Conservation (phyloP, 2,329 filamentous ascomycete species). For the Dryadomyces quercivorus region DNA sequence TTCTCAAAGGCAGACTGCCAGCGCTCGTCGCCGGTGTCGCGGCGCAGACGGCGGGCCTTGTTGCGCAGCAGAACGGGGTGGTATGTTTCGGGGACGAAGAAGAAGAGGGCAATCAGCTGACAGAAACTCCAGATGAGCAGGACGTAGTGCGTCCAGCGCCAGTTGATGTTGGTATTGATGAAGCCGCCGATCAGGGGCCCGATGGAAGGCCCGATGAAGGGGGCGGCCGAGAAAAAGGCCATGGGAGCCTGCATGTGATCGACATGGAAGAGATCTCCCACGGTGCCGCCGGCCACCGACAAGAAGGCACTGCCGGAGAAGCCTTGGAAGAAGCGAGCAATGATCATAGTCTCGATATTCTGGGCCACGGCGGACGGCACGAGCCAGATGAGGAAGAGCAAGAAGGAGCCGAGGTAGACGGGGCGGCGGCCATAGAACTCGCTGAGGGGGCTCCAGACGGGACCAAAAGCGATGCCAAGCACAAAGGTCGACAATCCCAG, state of each 20-base stretch:
- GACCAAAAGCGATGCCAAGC: slow-evolving; percentile 55
- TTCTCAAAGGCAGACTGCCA: slow-evolving; percentile 72
- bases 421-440: slow-evolving; percentile 75
- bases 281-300: slow-evolving; percentile 71
- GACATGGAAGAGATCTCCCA: slow-evolving; percentile 64
- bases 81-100: slow-evolving; percentile 82
- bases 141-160: slow-evolving; percentile 78
- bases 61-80: slow-evolving; percentile 59
- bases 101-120: slow-evolving; percentile 49
- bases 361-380: slow-evolving; percentile 70
- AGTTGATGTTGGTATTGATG: slow-evolving; percentile 63
- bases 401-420: slow-evolving; percentile 66
- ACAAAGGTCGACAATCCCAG: slow-evolving; percentile 77
- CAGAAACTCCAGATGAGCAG: slow-evolving; percentile 69
- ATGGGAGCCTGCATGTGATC: slow-evolving; percentile 66
- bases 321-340: slow-evolving; percentile 67
- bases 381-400: slow-evolving; percentile 65
- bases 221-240: slow-evolving; percentile 62
- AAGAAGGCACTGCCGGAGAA: slow-evolving; percentile 57
- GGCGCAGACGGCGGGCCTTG: slow-evolving; percentile 58
- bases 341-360: slow-evolving; percentile 70
- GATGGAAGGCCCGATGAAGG: slow-evolving; percentile 49
- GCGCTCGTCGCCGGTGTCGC: slow-evolving; percentile 63
- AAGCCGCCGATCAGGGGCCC: slow-evolving; percentile 62
- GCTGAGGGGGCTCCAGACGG: slow-evolving; percentile 51